These are phyloP conservation scores for Candida insectorum DNA, from an alignment of 805 yeast genomes.

Conservation along the genomic window DNA sequence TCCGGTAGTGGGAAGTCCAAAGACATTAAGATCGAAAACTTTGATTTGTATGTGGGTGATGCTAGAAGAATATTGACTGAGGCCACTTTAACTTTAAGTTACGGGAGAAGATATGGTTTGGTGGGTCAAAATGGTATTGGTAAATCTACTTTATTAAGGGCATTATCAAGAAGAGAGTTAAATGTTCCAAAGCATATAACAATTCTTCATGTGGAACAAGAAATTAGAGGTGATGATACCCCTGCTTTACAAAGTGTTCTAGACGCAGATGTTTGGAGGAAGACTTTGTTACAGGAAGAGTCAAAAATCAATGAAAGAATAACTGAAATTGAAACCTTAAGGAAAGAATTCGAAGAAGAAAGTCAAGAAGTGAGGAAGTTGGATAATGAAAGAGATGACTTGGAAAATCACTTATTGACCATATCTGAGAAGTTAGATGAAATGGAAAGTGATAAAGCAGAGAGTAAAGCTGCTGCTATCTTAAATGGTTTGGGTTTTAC, in stretches of 20 bases:
- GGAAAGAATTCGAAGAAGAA: constrained; percentile 70
- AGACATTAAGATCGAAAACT: constrained; percentile 88
- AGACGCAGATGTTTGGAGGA: constrained; percentile 99
- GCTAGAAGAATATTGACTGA: constrained; percentile 91
- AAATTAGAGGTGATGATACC: constrained; percentile 89
- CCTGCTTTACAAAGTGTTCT: constrained; percentile 91
- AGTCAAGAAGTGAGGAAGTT: constrained; percentile 71
- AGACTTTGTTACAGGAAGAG: constrained; percentile 79
- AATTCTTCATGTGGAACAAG: constrained; percentile 96
- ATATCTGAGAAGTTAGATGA: constrained; percentile 80
- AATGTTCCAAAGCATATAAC: constrained; percentile 94
- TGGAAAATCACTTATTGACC: constrained; percentile 73
- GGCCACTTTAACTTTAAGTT: constrained; percentile 79
- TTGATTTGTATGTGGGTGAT: constrained; percentile 93
- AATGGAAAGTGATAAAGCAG: constrained; percentile 97
- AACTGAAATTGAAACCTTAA: constrained; percentile 66
- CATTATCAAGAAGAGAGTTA: constrained; percentile 89
- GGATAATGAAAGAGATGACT: constrained; percentile 87
- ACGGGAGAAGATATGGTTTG: constrained; percentile 93
- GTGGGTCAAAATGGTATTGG: constrained; percentile 99
- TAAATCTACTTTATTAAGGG: constrained; percentile 89
- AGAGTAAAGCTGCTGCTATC: constrained; percentile 93
- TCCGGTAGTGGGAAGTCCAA: constrained; percentile 88
- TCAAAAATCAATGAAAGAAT: constrained; percentile 68
- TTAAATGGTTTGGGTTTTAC: constrained; percentile 92